These are phyloP conservation scores for Trametes punicea DNA, from an alignment of 768 basidiomycete genomes.

Conservation along the genomic window DNA sequence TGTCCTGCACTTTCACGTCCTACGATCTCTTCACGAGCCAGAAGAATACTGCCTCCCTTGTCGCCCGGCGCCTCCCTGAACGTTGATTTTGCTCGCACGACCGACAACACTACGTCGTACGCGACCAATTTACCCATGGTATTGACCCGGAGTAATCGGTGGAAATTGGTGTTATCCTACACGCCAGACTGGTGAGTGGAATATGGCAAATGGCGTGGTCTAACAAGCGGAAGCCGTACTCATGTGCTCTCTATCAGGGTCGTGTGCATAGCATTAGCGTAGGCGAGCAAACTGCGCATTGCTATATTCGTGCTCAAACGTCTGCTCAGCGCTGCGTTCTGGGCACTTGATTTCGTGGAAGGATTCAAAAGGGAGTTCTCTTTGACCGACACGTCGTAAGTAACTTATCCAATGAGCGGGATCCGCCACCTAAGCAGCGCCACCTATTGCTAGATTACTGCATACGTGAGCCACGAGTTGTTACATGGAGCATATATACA, in stretches of 20 bases:
- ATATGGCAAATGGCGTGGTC: neutral
- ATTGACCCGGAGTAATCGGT: constrained; percentile 27
- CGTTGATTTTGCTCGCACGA: neutral
- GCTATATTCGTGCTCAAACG: neutral
- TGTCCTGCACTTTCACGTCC: constrained; percentile 9
- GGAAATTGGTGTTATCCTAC: constrained; percentile 53
- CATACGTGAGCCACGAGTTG: constrained; percentile 34
- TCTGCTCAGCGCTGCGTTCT: constrained; percentile 51
- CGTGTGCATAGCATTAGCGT: constrained; percentile 66
- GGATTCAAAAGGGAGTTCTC: constrained; percentile 81
- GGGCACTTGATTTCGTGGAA: constrained; percentile 58
- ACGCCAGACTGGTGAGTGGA: constrained; percentile 68
- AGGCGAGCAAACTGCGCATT: constrained; percentile 21
- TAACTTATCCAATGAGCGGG: constrained; percentile 3
- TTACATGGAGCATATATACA: neutral
- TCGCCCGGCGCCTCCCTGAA: neutral
- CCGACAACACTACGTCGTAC: neutral
- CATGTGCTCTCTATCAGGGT: constrained; percentile 43
- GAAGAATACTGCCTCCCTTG: constrained; percentile 5
- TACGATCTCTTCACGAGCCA: constrained; percentile 10
- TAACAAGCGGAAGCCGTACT: neutral
- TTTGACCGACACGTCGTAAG: constrained; percentile 71
- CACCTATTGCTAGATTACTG: constrained; percentile 29
- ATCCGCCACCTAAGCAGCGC: neutral
- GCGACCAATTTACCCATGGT: constrained; percentile 16